These are phyloP conservation scores for Oldenlandia corymbosa DNA, from an alignment of 257 asterid species.

Conservation along the genomic window DNA sequence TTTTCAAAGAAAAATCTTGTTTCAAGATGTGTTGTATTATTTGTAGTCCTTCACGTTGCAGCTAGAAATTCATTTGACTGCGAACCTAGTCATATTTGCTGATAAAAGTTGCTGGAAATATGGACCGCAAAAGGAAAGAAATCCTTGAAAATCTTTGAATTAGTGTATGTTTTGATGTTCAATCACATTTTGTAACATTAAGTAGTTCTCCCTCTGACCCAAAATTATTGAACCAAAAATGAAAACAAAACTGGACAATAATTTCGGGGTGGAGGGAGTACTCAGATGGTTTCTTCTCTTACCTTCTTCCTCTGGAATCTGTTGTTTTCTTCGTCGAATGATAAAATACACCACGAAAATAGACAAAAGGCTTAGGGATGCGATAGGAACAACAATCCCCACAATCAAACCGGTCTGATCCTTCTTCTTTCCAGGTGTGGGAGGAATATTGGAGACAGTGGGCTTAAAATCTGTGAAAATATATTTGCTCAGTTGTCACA, in stretches of 20 bases:
- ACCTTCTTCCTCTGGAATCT: conserved; percentile 50
- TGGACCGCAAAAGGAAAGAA: not conserved
- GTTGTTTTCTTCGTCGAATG: conserved; percentile 38
- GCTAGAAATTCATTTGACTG: too few relatives aligned
- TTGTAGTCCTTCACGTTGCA: too few relatives aligned
- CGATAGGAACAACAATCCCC: conserved; percentile 50
- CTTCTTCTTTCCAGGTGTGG: conserved; percentile 26
- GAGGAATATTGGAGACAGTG: conserved; percentile 45
- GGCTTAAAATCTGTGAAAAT: conserved; percentile 51
- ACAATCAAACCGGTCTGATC: conserved; percentile 50
- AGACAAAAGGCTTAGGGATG: conserved; percentile 29
- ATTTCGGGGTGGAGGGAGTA: too few relatives aligned
- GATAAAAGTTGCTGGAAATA: not conserved
- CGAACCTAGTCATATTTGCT: too few relatives aligned
- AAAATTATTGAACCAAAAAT: too few relatives aligned
- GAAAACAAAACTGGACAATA: too few relatives aligned
- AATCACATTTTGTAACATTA: not conserved
- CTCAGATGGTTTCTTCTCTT: conserved; percentile 4
- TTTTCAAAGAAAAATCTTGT: not conserved
- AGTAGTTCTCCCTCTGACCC: too few relatives aligned
- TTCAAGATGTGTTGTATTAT: too few relatives aligned
- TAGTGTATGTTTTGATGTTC: not conserved
- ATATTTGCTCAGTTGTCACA: not conserved
- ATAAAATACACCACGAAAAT: conserved; percentile 28
- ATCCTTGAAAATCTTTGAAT: not conserved